Conservation (phyloP, 805 yeast genomes). For the Cyberlindnera saturnus region DNA sequence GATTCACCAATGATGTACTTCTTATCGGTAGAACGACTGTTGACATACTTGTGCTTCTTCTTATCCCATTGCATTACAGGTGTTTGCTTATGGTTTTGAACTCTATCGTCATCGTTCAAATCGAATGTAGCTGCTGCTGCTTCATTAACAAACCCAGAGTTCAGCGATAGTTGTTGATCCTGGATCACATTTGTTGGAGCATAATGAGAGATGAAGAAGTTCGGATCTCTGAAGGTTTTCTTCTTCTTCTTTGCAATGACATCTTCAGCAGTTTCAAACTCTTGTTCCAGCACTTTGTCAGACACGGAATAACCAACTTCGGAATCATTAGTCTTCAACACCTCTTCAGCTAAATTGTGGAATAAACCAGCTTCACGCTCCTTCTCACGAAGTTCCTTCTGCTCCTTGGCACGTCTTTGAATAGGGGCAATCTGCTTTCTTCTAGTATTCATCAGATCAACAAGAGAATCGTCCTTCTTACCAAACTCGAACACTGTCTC, state of each 20-base stretch:
- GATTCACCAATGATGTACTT: slow-evolving; percentile 91
- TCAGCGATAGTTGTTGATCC: slow-evolving; percentile 64
- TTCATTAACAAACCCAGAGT: slow-evolving; percentile 67
- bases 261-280: slow-evolving; percentile 37
- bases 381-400: slow-evolving; percentile 58
- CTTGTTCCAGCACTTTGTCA: slow-evolving; percentile 30
- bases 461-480: slow-evolving; percentile 59
- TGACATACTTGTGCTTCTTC: slow-evolving; percentile 84
- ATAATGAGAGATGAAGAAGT: slow-evolving; percentile 79
- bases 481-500: slow-evolving; percentile 95
- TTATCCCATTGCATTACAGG: slow-evolving; percentile 85
- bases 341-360: slow-evolving; percentile 70
- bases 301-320: slow-evolving; percentile 45
- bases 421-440: slow-evolving; percentile 85
- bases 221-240: slow-evolving; percentile 67
- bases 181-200: slow-evolving; percentile 78
- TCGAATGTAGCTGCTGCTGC: slow-evolving; percentile 88
- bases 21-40: slow-evolving; percentile 70
- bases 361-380: slow-evolving; percentile 72
- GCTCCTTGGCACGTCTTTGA: slow-evolving; percentile 71
- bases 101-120: slow-evolving; percentile 69
- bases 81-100: slow-evolving; percentile 58
- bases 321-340: slow-evolving; percentile 42
- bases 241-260: slow-evolving; percentile 23
- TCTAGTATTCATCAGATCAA: slow-evolving; percentile 79